These are phyloP conservation scores for Rhizoclosmatium globosum DNA, from an alignment of 192 early-diverging fungal genomes.

Conservation along the genomic window DNA sequence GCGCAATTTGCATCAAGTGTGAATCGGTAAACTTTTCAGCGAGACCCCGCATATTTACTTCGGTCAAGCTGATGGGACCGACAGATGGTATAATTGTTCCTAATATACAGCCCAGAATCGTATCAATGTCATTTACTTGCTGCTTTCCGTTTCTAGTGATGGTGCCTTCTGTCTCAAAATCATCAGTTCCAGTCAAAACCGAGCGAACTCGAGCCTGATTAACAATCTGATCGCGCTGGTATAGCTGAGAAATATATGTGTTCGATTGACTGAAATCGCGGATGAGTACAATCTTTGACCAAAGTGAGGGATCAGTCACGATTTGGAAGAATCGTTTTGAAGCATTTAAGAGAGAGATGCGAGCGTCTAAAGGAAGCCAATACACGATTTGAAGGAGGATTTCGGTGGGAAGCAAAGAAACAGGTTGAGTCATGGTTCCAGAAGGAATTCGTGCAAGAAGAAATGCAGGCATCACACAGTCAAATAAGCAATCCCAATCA, in stretches of 20 bases:
- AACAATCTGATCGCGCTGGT: not conserved
- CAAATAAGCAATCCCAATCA: no score
- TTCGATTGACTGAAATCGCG: constrained; percentile 16
- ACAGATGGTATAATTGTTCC: constrained; percentile 1
- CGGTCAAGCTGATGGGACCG: not conserved
- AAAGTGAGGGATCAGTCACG: not conserved
- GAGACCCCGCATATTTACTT: constrained; percentile 8
- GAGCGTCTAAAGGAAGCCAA: not conserved
- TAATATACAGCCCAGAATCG: not conserved
- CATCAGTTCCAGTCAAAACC: not conserved
- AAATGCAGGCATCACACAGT: no score
- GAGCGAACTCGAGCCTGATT: not conserved
- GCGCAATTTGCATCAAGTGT: constrained; percentile 36
- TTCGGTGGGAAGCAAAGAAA: not conserved
- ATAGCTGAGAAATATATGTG: not conserved
- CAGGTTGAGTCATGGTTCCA: no score
- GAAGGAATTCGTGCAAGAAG: no score
- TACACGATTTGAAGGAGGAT: constrained; percentile 5
- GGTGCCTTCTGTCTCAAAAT: not conserved
- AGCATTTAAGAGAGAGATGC: not conserved
- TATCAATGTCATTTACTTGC: not conserved
- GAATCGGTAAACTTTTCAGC: constrained; percentile 13
- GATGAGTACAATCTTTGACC: not conserved
- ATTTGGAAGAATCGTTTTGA: not conserved
- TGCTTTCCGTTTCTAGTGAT: not conserved